Conservation (phyloP, 768 basidiomycete species). For the Collybiopsis confluens region DNA sequence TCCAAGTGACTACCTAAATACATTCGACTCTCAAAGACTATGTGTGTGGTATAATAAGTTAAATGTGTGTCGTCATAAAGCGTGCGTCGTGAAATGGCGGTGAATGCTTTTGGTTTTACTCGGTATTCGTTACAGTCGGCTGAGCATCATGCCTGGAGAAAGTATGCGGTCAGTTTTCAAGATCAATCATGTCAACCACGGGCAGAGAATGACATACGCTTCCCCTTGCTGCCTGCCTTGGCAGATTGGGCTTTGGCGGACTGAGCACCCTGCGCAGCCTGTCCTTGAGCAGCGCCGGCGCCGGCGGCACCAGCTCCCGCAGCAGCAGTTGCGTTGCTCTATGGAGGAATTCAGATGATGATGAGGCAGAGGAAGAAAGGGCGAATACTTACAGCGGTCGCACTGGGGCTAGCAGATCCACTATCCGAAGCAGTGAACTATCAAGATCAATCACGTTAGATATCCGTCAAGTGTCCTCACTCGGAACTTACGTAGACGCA, state of each 20-base stretch:
- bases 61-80: not conserved
- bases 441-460: not conserved
- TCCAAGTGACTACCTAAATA: conserved; percentile 2
- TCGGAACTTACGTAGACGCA: conserved; percentile 29
- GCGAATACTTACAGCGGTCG: no score
- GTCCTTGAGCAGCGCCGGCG: no score
- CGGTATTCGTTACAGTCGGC: no score
- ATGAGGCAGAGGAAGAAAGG: not conserved
- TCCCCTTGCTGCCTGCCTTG: no score
- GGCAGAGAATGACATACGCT: no score
- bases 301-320: not conserved
- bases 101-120: no score
- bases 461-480: not conserved
- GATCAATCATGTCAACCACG: no score
- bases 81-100: not conserved
- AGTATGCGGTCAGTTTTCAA: no score
- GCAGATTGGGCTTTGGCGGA: no score
- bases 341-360: not conserved
- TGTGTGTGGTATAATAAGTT: not conserved
- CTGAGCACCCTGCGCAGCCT: no score
- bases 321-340: conserved; percentile 1
- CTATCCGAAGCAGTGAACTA: not conserved
- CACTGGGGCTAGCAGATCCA: not conserved
- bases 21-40: not conserved
- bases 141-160: no score